A percentile compares a stretch with the other conserved stretches of the same genome.
Conservation (phyloP, 1,139 yeast genomes). For the Nakaseomyces bracarensis region DNA sequence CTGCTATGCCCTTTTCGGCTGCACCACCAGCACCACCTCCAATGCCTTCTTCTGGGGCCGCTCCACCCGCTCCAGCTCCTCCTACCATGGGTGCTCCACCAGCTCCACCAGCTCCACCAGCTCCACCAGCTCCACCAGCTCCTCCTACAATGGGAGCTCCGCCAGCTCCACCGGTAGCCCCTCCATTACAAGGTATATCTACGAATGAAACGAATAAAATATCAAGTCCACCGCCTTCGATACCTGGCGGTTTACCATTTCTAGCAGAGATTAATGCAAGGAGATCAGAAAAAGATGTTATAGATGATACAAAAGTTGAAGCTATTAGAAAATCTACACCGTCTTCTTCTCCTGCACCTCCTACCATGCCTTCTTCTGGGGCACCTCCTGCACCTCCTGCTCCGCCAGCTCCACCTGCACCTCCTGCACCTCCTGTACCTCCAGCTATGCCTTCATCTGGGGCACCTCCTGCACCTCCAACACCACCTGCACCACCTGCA, state of each 20-base stretch:
- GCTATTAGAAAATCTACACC: neutral
- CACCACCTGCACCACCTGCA: constrained; percentile 12
- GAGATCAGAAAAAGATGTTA: constrained; percentile 17
- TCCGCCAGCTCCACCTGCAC: constrained; percentile 8
- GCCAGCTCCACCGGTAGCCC: constrained; percentile 13
- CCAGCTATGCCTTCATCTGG: constrained; percentile 25
- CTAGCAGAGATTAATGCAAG: constrained; percentile 23
- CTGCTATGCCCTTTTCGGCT: constrained; percentile 26
- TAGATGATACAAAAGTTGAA: constrained; percentile 8
- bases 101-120: constrained; percentile 21
- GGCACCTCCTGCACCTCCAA: constrained; percentile 20
- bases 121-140: constrained; percentile 18
- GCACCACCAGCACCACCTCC: constrained; percentile 22
- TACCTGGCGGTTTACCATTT: constrained; percentile 19
- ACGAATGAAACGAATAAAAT: neutral
- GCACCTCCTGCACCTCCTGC: constrained; percentile 13
- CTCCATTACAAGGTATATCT: constrained; percentile 7
- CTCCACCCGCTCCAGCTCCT: constrained; percentile 27
- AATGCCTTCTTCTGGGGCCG: constrained; percentile 22
- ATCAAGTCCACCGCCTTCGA: constrained; percentile 1
- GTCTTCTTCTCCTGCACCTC: constrained; percentile 3
- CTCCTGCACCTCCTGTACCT: constrained; percentile 13
- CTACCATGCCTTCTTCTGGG: constrained; percentile 13
- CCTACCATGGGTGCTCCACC: constrained; percentile 31
- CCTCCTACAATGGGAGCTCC: constrained; percentile 24